Conservation (phyloP, 352 stramenopile species). For the Pythium chondricola region DNA sequence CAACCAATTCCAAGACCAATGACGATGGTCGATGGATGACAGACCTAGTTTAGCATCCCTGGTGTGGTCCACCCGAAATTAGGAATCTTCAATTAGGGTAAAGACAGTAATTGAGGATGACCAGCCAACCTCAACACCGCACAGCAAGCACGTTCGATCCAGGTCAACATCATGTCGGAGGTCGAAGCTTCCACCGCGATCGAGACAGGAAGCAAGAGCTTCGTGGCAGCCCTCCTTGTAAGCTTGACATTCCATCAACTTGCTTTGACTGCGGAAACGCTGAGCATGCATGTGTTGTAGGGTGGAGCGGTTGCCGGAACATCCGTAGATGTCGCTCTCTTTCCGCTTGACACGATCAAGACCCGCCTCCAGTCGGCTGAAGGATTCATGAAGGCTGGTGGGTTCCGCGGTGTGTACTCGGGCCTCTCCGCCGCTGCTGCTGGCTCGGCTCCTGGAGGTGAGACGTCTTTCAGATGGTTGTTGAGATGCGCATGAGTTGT, state of each 20-base stretch:
- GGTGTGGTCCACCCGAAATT: no score
- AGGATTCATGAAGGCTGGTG: constrained; percentile 96
- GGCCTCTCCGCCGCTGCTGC: constrained; percentile 88
- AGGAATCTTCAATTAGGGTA: no score
- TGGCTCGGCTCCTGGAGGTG: constrained; percentile 88
- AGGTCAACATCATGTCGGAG: constrained; percentile 19
- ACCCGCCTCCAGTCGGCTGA: constrained; percentile 95
- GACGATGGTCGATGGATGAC: no score
- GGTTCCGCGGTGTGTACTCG: constrained; percentile 93
- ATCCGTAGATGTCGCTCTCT: constrained; percentile 97
- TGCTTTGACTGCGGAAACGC: no score
- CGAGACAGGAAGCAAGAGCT: constrained; percentile 45
- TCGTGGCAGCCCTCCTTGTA: constrained; percentile 63
- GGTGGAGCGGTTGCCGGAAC: constrained; percentile 94
- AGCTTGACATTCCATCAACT: not conserved
- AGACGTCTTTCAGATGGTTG: not conserved
- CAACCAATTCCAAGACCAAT: not conserved
- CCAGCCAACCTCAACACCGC: no score
- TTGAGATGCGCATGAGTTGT: not conserved
- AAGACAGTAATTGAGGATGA: no score
- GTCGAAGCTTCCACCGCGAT: constrained; percentile 9
- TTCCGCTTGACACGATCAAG: constrained; percentile 99
- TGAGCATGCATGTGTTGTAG: constrained; percentile 25
- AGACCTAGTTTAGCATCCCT: no score
- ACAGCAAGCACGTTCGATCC: no score